Evolutionary conservation across 1,284 basidiomycete genomes (phyloP), one percentile per base, ranked within the genome.

Genomic region (Trametes hirsuta): DNA sequence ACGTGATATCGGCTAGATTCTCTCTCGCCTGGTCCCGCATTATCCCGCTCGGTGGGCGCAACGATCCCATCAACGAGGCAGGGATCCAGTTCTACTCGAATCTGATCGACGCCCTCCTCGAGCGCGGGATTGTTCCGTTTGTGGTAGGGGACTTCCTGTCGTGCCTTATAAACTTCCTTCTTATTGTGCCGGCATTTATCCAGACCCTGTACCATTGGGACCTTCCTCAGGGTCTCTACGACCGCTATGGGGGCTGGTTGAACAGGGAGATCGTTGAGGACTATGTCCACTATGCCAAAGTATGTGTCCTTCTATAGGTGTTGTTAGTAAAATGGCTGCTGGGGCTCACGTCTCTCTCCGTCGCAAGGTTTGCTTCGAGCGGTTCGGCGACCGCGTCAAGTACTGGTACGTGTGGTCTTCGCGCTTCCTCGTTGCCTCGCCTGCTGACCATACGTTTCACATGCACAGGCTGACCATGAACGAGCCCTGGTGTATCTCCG

Each of bases 171-270:
- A 30, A 25, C 30, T 15, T 25, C 34, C 39, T 53, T 62, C 61
- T 60, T 14, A 61, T 54, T 54, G 18, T 40, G 24, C 48, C 55
- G 47, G 42, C 37, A 47, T 45, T 53, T 58, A 58, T 58, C 47
- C 61, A 88, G 87, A 91, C 89, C 0, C 74, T 91, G 41, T 90
- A 90, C 72, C 89, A 91, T 71, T 92, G 89, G 90, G 90, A 93
- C 68, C 78, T 91, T 5, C 90, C 90, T 5, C 87, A 88, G 70
- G 83, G 74, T 1, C 78, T 92, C 24, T 82, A 90, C 58, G 83
- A 90, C 59, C 80, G 86, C 47, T 92, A 92, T 72, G 84, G 85
- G 22, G 90, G 90, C 2, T 91, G 88, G 86, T 74, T 91, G 56
- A 83, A 85, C 74, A 84, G 83, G 66, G 82, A 85, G 63, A 81